Percentiles rank a stretch among this genome's conserved stretches.
phyloP scores from a whole-genome alignment of 768 basidiomycete genomes.

The Fistulinella prunicolor region DNA sequence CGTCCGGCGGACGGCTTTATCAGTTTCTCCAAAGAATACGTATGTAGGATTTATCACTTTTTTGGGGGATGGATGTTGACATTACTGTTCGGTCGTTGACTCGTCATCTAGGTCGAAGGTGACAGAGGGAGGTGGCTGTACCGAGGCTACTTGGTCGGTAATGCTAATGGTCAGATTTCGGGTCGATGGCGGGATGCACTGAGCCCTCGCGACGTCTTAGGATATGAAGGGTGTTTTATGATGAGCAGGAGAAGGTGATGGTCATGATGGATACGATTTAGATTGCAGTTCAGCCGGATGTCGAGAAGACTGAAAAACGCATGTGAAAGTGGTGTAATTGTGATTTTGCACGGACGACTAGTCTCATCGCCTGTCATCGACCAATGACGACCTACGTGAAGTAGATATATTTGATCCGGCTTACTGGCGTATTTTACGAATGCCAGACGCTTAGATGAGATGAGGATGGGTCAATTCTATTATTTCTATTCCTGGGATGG shows the following conservation, averaged over 20 bases:
- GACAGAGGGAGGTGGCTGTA: slow-evolving; percentile 85
- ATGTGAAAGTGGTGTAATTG: too few relatives aligned
- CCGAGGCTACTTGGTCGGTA: slow-evolving; percentile 76
- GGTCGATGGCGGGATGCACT: slow-evolving; percentile 88
- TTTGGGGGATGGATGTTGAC: neutral
- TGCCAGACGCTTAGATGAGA: too few relatives aligned
- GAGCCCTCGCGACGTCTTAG: slow-evolving; percentile 55
- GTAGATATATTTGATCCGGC: too few relatives aligned
- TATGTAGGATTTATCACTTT: slow-evolving; percentile 31
- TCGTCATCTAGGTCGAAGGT: slow-evolving; percentile 49
- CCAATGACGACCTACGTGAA: too few relatives aligned
- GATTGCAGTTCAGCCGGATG: too few relatives aligned
- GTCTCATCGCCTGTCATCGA: too few relatives aligned
- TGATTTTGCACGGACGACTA: too few relatives aligned
- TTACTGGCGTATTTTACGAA: too few relatives aligned
- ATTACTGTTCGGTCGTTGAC: neutral
- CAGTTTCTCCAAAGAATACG: slow-evolving; percentile 83
- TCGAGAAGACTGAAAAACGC: too few relatives aligned
- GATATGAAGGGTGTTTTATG: slow-evolving; percentile 86
- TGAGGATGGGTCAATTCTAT: too few relatives aligned
- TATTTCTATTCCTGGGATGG: slow-evolving; percentile 2
- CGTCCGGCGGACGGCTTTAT: slow-evolving; percentile 79
- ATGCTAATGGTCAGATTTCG: slow-evolving; percentile 63
- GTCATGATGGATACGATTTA: too few relatives aligned
- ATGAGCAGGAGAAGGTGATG: slow-evolving; percentile 61